phyloP scores from a whole-genome alignment of 1,284 basidiomycete species.

The Tylopilus sp. region DNA sequence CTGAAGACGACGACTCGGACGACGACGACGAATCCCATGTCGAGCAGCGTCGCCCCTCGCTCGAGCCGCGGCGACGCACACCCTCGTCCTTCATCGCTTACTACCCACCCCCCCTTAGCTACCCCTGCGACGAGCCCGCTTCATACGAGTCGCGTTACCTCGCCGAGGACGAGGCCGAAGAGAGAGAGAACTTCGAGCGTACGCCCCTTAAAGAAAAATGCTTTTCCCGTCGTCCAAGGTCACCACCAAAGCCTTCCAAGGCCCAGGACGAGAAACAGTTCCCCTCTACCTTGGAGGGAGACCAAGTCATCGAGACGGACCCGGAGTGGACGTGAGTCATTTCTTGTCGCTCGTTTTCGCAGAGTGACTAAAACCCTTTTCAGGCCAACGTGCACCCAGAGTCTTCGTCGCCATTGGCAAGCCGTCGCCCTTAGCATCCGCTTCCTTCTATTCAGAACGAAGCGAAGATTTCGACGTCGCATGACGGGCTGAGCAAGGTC shows the following conservation, averaged over 20 bases:
- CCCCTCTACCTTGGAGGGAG: constrained; percentile 4
- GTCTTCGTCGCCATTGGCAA: constrained; percentile 55
- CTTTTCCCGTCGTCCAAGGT: constrained; percentile 16
- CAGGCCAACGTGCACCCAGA: constrained; percentile 54
- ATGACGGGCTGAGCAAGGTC: constrained; percentile 24
- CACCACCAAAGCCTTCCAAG: constrained; percentile 18
- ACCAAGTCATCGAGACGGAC: constrained; percentile 24
- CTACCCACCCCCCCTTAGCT: constrained; percentile 21
- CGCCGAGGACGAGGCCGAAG: constrained; percentile 32
- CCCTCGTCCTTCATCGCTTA: constrained; percentile 24
- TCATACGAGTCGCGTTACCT: constrained; percentile 33
- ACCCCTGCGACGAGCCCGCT: constrained; percentile 32
- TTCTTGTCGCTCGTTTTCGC: not conserved
- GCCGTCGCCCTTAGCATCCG: constrained; percentile 50
- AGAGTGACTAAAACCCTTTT: not conserved
- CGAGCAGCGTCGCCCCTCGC: constrained; percentile 12
- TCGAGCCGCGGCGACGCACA: constrained; percentile 23
- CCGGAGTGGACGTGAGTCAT: constrained; percentile 38
- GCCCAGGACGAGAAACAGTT: constrained; percentile 31
- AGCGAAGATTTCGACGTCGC: constrained; percentile 40
- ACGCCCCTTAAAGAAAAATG: constrained; percentile 30
- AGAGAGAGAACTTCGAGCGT: constrained; percentile 21
- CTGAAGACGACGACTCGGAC: constrained; percentile 31
- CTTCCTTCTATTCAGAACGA: constrained; percentile 56
- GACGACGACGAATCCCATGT: constrained; percentile 28